Base-by-base conservation (phyloP, 2,329 filamentous ascomycete genomes). In the Fusarium oxysporum region DNA sequence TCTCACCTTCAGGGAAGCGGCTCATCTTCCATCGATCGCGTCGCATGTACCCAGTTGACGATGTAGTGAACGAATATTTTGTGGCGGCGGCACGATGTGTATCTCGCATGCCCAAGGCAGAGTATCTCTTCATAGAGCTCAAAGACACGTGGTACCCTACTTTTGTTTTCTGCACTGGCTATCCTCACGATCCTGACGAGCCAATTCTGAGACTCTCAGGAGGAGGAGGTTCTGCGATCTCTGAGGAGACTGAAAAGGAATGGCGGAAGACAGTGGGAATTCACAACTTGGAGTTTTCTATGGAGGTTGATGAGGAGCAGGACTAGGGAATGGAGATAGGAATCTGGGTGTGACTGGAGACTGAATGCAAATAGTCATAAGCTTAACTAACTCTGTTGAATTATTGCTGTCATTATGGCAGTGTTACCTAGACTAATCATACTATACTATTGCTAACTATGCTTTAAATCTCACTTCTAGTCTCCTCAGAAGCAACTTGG, bases 341-440 rank as follows among this genome's bases (percentile, higher is more conserved):
- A 28, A 33, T 21, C 28, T 19, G 13, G 43, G 2, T 0, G 6
- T 23, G 5, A 5, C 16, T 5, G 30, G 4, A 25, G 4, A 19
- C 30, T 25, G 47, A 33, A 33, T 19, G 6, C 8, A 14, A 33
- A 33, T 33, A 14, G 16, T 5, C 14, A 1, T 7, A 33, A 33
- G 16, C 3, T 8, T 8, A 23, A 25, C 5, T 3, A 2, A 10
- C 3, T 19, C n/a, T 33, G 47, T 14, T 23, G 8, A 9, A n/a
- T 6, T 5, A 13, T 17, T 8, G 8, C 21, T 17, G 21, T 9
- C 6, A 0, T 9, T 11, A 5, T 2, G 17, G 23, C 14, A 2
- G 7, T 12, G 4, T 6, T 13, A n/a, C n/a, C 0, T 25, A 10
- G 6, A 33, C 14, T 16, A 16, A 17, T 25, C 17, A 28, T 23